Evolutionary conservation across 345 rosid genomes (phyloP).

Genomic region (Toxicodendron radicans): DNA sequence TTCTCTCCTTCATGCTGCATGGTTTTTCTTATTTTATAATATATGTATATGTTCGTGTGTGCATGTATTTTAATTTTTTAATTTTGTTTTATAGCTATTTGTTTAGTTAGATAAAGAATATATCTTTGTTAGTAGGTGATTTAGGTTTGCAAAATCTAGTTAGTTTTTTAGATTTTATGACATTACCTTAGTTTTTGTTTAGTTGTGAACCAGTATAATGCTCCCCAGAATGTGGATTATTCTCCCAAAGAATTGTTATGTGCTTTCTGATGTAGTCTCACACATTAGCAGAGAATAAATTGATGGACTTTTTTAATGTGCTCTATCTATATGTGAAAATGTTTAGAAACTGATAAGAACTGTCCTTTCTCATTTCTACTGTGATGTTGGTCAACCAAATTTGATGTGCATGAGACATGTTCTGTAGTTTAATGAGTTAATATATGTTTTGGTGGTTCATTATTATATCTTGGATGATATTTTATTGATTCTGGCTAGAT

Average conservation of each 20-base stretch:
- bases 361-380: neutral
- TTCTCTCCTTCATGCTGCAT: constrained; percentile 39
- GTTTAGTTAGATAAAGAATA: too few relatives aligned
- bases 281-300: neutral
- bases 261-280: neutral
- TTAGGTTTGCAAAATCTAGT: neutral
- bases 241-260: neutral
- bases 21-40: constrained; percentile 1
- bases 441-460: neutral
- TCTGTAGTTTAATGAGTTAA: neutral
- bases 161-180: neutral
- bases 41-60: too few relatives aligned
- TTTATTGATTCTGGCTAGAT: neutral
- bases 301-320: neutral
- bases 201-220: neutral
- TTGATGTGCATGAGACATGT: neutral
- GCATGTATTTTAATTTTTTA: neutral
- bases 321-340: neutral
- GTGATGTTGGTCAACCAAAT: neutral
- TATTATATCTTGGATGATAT: neutral
- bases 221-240: neutral
- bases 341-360: neutral
- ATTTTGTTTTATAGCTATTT: neutral
- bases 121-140: neutral
- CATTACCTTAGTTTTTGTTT: too few relatives aligned